A percentile compares a stretch with the other conserved stretches of the same genome.
phyloP scores from a whole-genome alignment of 148 eudicot genomes.

The Amaranthus cruentus region DNA sequence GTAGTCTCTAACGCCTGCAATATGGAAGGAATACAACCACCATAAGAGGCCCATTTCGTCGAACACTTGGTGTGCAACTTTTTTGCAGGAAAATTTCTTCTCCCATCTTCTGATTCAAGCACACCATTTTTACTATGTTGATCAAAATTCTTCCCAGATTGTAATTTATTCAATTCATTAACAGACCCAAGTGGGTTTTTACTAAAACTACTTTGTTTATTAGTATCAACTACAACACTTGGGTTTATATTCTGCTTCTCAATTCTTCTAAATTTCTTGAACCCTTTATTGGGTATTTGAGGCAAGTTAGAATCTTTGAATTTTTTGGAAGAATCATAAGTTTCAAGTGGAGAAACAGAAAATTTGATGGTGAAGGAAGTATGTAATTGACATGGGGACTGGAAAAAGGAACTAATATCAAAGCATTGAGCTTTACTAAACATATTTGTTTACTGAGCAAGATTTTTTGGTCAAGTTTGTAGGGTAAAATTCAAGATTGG shows the following conservation, averaged over 20 bases:
- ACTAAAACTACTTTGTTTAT: constrained; percentile 21
- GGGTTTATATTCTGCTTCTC: constrained; percentile 20
- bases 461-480: too few relatives aligned
- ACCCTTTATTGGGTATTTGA: constrained; percentile 25
- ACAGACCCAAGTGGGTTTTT: constrained; percentile 23
- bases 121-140: constrained; percentile 14
- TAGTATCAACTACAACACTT: constrained; percentile 12
- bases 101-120: constrained; percentile 6
- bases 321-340: constrained; percentile 33
- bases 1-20: constrained; percentile 54
- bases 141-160: constrained; percentile 16
- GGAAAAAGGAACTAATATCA: too few relatives aligned
- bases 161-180: constrained; percentile 13
- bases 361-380: constrained; percentile 29
- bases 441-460: too few relatives aligned
- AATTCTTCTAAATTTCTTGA: constrained; percentile 24
- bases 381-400: constrained; percentile 27
- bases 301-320: constrained; percentile 14
- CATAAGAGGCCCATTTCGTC: constrained; percentile 69
- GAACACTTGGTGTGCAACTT: constrained; percentile 55
- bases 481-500: too few relatives aligned
- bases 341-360: constrained; percentile 32
- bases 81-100: constrained; percentile 14
- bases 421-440: too few relatives aligned
- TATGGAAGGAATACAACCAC: constrained; percentile 63